A percentile compares a stretch with the other conserved stretches of the same genome.
Conservation (phyloP, 208 protist genomes). For the Leptomonas pyrrhocoris region DNA sequence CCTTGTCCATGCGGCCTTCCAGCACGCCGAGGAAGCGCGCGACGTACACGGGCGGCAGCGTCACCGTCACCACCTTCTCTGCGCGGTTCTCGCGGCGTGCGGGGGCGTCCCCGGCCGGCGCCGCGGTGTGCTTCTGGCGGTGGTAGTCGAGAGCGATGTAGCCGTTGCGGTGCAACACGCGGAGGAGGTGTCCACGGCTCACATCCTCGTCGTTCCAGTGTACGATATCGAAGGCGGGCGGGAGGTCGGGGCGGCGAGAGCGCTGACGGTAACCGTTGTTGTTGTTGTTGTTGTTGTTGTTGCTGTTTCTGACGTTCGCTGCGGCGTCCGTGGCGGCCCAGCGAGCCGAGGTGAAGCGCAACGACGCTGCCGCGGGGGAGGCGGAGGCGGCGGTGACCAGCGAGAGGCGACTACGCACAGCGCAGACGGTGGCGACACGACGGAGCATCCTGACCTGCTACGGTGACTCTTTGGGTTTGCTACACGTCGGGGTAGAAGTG, state of each 20-base stretch:
- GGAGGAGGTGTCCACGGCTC: slow-evolving; percentile 66
- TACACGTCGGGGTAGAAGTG: no score
- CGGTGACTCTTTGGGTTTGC: background rate
- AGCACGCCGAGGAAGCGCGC: slow-evolving; percentile 84
- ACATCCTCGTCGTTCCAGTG: slow-evolving; percentile 86
- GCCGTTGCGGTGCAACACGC: slow-evolving; percentile 77
- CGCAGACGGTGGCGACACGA: slow-evolving; percentile 18
- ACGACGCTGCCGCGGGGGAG: background rate
- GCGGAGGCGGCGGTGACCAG: background rate
- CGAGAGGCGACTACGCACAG: background rate
- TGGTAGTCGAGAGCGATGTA: slow-evolving; percentile 86
- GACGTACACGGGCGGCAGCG: slow-evolving; percentile 82
- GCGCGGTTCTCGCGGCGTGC: slow-evolving; percentile 33
- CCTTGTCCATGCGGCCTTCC: slow-evolving; percentile 69
- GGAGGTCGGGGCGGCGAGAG: slow-evolving; percentile 37
- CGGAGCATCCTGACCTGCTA: slow-evolving; percentile 41
- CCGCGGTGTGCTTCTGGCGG: slow-evolving; percentile 38
- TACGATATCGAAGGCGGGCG: slow-evolving; percentile 85
- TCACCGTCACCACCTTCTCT: slow-evolving; percentile 75
- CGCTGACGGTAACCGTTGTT: slow-evolving; percentile 30
- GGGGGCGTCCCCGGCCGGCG: slow-evolving; percentile 11
- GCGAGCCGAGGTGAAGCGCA: background rate
- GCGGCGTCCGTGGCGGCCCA: slow-evolving; percentile 28
- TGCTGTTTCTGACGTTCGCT: slow-evolving; percentile 17
- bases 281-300: slow-evolving; percentile 19